phyloP scores from a whole-genome alignment of 2,329 filamentous ascomycete species.

The Penicillium expansum region DNA sequence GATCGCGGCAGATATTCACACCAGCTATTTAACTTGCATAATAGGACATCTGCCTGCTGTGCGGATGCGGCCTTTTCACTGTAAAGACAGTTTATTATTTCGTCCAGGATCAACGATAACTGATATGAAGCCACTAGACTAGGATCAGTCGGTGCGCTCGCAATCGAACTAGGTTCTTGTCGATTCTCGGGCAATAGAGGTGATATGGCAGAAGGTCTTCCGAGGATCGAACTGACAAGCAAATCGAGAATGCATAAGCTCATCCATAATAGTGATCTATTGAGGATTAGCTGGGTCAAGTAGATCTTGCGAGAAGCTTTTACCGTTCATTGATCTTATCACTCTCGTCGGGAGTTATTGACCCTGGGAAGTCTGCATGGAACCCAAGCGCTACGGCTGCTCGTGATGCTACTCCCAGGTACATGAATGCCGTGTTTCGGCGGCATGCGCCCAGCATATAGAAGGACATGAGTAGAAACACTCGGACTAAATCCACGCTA shows the following conservation, averaged over 20 bases:
- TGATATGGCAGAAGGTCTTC: conserved; percentile 39
- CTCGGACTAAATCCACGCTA: conserved; percentile 52
- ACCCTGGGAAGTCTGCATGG: conserved; percentile 36
- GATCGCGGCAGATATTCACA: conserved; percentile 45
- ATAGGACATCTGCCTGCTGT: conserved; percentile 39
- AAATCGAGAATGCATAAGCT: conserved; percentile 51
- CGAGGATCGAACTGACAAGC: conserved; percentile 50
- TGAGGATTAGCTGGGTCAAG: conserved; percentile 1
- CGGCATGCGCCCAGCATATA: conserved; percentile 60
- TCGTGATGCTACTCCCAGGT: conserved; percentile 58
- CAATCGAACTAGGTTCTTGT: conserved; percentile 15
- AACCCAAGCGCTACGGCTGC: conserved; percentile 58
- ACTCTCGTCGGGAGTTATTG: conserved; percentile 15
- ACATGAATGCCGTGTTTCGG: conserved; percentile 62
- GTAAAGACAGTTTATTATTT: conserved; percentile 46
- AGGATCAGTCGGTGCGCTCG: conserved; percentile 12
- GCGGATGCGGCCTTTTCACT: conserved; percentile 37
- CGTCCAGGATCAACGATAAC: conserved; percentile 46
- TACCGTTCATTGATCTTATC: conserved; percentile 23
- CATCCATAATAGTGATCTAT: conserved; percentile 46
- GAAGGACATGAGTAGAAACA: conserved; percentile 57
- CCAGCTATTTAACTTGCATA: conserved; percentile 48
- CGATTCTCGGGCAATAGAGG: conserved; percentile 29
- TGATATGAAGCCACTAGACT: conserved; percentile 44
- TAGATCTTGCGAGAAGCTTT: conserved; percentile 5